A percentile compares a stretch with the other conserved stretches of the same genome.
These are phyloP conservation scores for Petunia secreta DNA, from an alignment of 257 asterid genomes.

Conservation along the genomic window DNA sequence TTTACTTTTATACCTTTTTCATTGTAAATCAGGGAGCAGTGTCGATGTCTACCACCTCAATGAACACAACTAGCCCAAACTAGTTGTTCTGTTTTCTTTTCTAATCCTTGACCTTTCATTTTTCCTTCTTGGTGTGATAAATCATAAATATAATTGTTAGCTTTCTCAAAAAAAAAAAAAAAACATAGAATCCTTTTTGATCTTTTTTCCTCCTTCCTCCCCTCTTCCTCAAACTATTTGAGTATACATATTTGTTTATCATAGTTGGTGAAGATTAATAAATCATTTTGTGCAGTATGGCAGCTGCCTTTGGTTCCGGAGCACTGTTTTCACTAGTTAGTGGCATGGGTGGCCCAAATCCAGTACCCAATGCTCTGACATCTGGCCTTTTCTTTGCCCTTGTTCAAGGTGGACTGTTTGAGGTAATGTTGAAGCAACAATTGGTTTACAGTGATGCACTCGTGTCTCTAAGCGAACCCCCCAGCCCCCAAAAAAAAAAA, in stretches of 20 bases:
- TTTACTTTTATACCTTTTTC: background rate
- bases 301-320: slow-evolving; percentile 94
- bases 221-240: background rate
- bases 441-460: background rate
- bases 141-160: too few relatives aligned
- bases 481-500: too few relatives aligned
- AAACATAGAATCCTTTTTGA: background rate
- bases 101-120: background rate
- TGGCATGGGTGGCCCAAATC: slow-evolving; percentile 84
- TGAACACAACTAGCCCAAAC: background rate
- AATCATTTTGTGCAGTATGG: slow-evolving; percentile 68
- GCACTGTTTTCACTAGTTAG: slow-evolving; percentile 84
- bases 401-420: slow-evolving; percentile 86
- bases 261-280: background rate
- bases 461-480: background rate
- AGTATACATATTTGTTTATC: background rate
- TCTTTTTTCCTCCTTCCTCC: background rate
- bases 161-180: too few relatives aligned
- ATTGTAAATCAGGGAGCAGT: background rate
- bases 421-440: slow-evolving; percentile 49
- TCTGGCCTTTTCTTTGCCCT: slow-evolving; percentile 90
- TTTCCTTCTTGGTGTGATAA: too few relatives aligned
- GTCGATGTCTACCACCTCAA: background rate
- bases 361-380: slow-evolving; percentile 61
- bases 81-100: background rate